A percentile compares a stretch with the other conserved stretches of the same genome.
Evolutionary conservation across 2,329 filamentous ascomycete genomes (phyloP).

Genomic region (Emergomyces orientalis): DNA sequence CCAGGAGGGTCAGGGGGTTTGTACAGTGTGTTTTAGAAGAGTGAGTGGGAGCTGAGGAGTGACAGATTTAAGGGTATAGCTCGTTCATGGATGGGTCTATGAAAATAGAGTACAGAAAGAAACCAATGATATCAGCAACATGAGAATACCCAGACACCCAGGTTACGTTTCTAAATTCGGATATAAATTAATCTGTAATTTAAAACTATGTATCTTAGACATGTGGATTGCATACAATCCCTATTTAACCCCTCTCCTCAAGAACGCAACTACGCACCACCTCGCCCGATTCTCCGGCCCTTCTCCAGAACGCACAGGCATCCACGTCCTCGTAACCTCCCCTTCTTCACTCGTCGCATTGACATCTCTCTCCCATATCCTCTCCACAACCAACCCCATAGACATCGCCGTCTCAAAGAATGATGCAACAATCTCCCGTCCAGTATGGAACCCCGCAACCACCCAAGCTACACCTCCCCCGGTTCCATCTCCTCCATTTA

Average conservation of each 20-base stretch:
- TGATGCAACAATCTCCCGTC: slow-evolving; percentile 44
- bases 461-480: slow-evolving; percentile 32
- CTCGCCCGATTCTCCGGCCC: slow-evolving; percentile 43
- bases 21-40: slow-evolving; percentile 69
- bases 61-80: too few species aligned
- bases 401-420: slow-evolving; percentile 45
- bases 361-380: slow-evolving; percentile 47
- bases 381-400: slow-evolving; percentile 42
- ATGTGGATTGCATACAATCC: neutral
- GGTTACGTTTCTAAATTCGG: too few species aligned
- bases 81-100: neutral
- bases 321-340: slow-evolving; percentile 37
- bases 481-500: slow-evolving; percentile 59
- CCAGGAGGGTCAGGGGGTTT: slow-evolving; percentile 77
- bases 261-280: slow-evolving; percentile 48
- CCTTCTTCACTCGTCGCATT: slow-evolving; percentile 30
- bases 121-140: neutral
- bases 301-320: slow-evolving; percentile 41
- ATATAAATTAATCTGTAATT: too few species aligned
- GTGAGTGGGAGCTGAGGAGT: slow-evolving; percentile 14
- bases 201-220: neutral
- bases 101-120: neutral
- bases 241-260: slow-evolving; percentile 21
- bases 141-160: neutral
- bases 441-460: slow-evolving; percentile 52